Base-by-base conservation (phyloP, 441 rosid species). In the Omphalea diandra region DNA sequence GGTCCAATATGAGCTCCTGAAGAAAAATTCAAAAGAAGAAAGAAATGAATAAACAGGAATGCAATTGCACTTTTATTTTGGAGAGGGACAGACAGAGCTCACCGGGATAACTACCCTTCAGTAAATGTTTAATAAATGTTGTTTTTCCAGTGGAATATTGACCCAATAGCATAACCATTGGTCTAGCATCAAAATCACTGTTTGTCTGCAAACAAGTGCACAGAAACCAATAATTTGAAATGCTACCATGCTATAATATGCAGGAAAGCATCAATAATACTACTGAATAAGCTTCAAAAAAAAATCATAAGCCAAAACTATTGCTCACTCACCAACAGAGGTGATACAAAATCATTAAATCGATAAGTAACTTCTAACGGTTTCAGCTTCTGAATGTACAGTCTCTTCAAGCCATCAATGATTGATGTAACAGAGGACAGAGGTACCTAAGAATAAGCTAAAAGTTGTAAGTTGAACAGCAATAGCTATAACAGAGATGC, bases 101-200 rank as follows among this genome's bases (percentile, higher is more conserved):
- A 80, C 99, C 99, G 70, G 98, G 99, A 83, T 93, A 95, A 77
- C 82, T 80, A 78, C 79, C 57, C 80, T 78, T 85, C 54, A 95
- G 98, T 81, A 93, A 79, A 86, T 95, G 99, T 81, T 93, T 90
- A 71, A 95, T 93, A 79, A 93, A 93, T 61, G 99, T 93, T 67
- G 99, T 93, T 83, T 95, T 95, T 35, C 99, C 98, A 63, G 99
- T 95, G 63, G 99, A 95, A 76, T 95, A 89, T 65, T 95, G 99
- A 74, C 98, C 99, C 85, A 93, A 82, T 70, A 93, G 93, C 99
- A 90, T 90, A 63, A 93, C 99, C 97, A 93, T 95, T 40, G 99
- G 99, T 73, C 87, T 95, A n/a, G 98, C 97, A 80, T 95, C 98
- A 73, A 94, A 94, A 75, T 92, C 98, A 76, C 99, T 94, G 70